phyloP scores from a whole-genome alignment of 176 grass and related monocot species.

The Dendrocalamus sinicus region DNA sequence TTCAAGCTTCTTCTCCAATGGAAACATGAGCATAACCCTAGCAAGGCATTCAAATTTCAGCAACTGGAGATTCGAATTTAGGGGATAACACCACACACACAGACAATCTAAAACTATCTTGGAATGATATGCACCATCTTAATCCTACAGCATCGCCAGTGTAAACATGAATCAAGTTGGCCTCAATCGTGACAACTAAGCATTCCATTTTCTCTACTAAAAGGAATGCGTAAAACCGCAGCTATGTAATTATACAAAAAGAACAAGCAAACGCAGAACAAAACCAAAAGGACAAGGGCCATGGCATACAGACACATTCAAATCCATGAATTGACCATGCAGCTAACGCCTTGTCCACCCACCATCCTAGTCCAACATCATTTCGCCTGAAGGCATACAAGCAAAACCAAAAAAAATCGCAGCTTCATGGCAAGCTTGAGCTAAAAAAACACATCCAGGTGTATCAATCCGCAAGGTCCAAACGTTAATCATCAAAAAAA shows the following conservation, averaged over 20 bases:
- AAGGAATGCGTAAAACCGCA: background rate
- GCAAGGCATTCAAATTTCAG: background rate
- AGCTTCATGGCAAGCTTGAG: conserved; percentile 27
- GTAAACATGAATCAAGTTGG: conserved; percentile 15
- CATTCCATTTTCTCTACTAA: conserved; percentile 8
- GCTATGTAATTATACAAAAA: background rate
- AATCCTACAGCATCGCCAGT: background rate
- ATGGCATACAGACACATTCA: conserved; percentile 19
- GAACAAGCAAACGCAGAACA: conserved; percentile 7
- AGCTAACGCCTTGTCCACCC: conserved; percentile 51
- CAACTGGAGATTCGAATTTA: conserved; percentile 8
- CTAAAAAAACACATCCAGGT: conserved; percentile 11
- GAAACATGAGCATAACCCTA: conserved; percentile 12
- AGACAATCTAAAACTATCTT: conserved; percentile 21
- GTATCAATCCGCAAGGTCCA: conserved; percentile 31
- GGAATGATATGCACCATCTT: background rate
- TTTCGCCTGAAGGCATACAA: background rate
- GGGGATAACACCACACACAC: background rate
- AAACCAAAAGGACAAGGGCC: conserved; percentile 32
- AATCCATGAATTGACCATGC: conserved; percentile 38
- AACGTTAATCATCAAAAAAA: conserved; percentile 16
- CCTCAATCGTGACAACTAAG: conserved; percentile 7
- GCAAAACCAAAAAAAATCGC: conserved; percentile 9
- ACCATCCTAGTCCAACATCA: conserved; percentile 26
- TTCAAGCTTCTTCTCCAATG: conserved; percentile 10